Evolutionary conservation across 1,139 yeast genomes (phyloP), one percentile per base, ranked within the genome.

Genomic region (Geotrichum histeridarum): DNA sequence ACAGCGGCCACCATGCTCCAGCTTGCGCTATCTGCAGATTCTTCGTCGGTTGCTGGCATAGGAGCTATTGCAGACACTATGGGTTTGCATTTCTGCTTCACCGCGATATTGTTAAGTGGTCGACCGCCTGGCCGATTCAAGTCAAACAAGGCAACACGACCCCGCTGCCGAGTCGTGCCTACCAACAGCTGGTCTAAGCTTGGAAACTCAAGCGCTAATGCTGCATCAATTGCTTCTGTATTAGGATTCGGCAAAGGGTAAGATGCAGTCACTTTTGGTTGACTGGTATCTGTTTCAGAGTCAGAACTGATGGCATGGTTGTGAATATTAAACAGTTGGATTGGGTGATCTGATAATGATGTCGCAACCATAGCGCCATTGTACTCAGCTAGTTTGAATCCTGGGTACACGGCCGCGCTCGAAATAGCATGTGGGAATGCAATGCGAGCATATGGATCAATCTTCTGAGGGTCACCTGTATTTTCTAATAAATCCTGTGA

Each of bases 131-230:
- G 53, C 8, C 66, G 55, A 22, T 58, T 54, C 1, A 67, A 39
- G 42, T 71, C 71, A 56, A 63, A 70, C 7, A 67, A 1, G 0
- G 60, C 57, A 0, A 67, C 46, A 2, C 45, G 31, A 17, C 59
- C 61, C 54, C 60, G 11, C 64, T 56, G 1, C 70, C 70, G 15
- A 51, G 54, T 14, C 55, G 46, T 53, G 44, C 49, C 55, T 17
- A 51, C 58, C 42, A 33, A 49, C 35, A 33, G 31, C 48, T 1
- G 49, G 33, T 15, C 8, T 11, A 22, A 22, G 22, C 50, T 36
- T n/a, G 49, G 18, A 46, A 64, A 61, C 7, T 49, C 44, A 12
- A 62, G 51, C 6, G 56, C 54, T 11, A 60, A 64, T 48, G 50
- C 63, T 9, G 59, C 65, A 54, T 37, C 43, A 46, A 15, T 55